Conservation (phyloP, 2,329 filamentous ascomycete genomes). For the Fusarium sp. region DNA sequence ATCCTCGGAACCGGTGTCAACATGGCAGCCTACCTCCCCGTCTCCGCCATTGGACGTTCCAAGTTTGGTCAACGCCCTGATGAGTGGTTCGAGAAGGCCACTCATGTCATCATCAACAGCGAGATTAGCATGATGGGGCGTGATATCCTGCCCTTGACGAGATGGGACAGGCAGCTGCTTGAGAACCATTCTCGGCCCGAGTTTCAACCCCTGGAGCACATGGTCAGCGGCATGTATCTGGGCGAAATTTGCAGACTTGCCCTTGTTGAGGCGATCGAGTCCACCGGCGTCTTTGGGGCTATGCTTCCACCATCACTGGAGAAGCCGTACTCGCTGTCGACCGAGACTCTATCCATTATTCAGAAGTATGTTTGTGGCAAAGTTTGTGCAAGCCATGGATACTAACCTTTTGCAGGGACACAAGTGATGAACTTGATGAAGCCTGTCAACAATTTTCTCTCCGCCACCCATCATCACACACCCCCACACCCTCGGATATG, state of each 20-base stretch:
- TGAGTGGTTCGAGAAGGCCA: slow-evolving; percentile 64
- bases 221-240: slow-evolving; percentile 71
- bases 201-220: slow-evolving; percentile 68
- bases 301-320: slow-evolving; percentile 62
- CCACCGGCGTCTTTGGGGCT: slow-evolving; percentile 63
- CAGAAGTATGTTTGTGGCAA: slow-evolving; percentile 57
- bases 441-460: slow-evolving; percentile 59
- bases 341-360: slow-evolving; percentile 65
- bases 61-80: slow-evolving; percentile 66
- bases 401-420: slow-evolving; percentile 53
- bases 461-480: slow-evolving; percentile 57
- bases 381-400: neutral
- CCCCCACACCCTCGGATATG: slow-evolving; percentile 57
- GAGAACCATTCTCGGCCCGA: slow-evolving; percentile 62
- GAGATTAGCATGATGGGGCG: slow-evolving; percentile 72
- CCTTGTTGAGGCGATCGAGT: slow-evolving; percentile 65
- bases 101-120: slow-evolving; percentile 71
- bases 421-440: slow-evolving; percentile 51
- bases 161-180: slow-evolving; percentile 65
- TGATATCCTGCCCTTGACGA: slow-evolving; percentile 64
- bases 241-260: slow-evolving; percentile 69
- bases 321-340: slow-evolving; percentile 64
- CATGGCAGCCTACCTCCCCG: slow-evolving; percentile 69
- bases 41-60: slow-evolving; percentile 59
- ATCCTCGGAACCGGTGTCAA: slow-evolving; percentile 74